Evolutionary conservation across 352 stramenopile genomes (phyloP), one percentile per base, ranked within the genome.

Genomic region (Globisporangium okanoganense): DNA sequence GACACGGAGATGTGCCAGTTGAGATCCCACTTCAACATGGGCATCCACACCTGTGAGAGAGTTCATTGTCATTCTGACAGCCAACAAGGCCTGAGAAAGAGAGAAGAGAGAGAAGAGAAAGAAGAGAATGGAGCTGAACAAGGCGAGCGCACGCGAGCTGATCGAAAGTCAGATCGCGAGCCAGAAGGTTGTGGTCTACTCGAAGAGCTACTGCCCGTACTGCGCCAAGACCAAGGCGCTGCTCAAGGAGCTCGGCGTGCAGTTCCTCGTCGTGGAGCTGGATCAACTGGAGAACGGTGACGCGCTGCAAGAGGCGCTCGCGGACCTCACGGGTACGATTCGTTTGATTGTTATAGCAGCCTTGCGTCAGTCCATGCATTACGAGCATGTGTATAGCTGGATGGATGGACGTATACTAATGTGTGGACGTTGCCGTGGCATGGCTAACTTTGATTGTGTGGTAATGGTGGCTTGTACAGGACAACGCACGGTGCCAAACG

Each of bases 401-500:
- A 7, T 29, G 20, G 49, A 41, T 43, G 16, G 18, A 33, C 29
- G 29, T 33, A 33, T 33, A 33, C 14, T 44, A 44, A 14, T 3
- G n/a, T 6, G 6, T 45, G 40, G 38, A 9, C 14, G 12, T 8
- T n/a, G n/a, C n/a, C 5, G 13, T 43, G 3, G 13, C 12, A 43
- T 20, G 18, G 36, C 36, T 43, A 43, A 43, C 38, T 44, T 14
- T 41, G 35, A 52, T 33, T 45, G 40, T 25, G 18, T 47, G 40
- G 9, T n/a, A n/a, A n/a, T 4, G 36, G 8, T 25, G 43, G 18
- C 18, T 24, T 16, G 40, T 16, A 22, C 31, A 67, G 20, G 93
- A 59, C 94, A 98, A 71, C 79, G 79, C 63, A 98, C 95, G 27
- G 96, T 99, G 56, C 97, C 97, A 10, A 99, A 99, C 80, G 90